Percentiles rank a stretch among this genome's conserved stretches.
phyloP scores from a whole-genome alignment of 371 early-diverging fungal genomes.

The Lichtheimia hyalospora region DNA sequence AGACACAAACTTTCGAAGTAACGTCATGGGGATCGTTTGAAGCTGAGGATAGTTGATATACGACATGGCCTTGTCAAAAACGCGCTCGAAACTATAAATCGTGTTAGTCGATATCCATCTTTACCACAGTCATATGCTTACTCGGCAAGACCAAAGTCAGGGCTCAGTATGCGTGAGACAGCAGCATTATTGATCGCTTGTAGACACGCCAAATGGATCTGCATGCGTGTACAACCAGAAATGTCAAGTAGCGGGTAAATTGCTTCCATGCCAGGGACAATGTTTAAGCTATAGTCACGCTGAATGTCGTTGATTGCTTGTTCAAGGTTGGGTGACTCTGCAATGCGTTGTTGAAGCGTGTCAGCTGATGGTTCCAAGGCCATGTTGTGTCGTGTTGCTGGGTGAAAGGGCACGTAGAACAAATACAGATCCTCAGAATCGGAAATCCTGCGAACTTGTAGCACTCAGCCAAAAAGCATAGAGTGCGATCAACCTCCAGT shows the following conservation, averaged over 20 bases:
- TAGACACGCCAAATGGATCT: slow-evolving; percentile 59
- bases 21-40: slow-evolving; percentile 65
- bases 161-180: slow-evolving; percentile 31
- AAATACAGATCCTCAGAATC: too few relatives aligned
- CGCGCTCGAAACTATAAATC: slow-evolving; percentile 40
- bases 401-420: too few relatives aligned
- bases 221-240: slow-evolving; percentile 52
- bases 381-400: slow-evolving; percentile 8
- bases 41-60: slow-evolving; percentile 58
- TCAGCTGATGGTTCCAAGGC: slow-evolving; percentile 37
- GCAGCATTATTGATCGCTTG: slow-evolving; percentile 50
- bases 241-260: slow-evolving; percentile 64
- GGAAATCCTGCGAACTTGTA: too few relatives aligned
- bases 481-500: too few relatives aligned
- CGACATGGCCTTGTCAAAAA: slow-evolving; percentile 50
- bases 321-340: slow-evolving; percentile 37
- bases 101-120: background rate
- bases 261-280: slow-evolving; percentile 53
- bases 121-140: slow-evolving; percentile 11
- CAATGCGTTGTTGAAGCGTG: slow-evolving; percentile 27
- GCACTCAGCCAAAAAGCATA: too few relatives aligned
- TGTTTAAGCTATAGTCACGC: slow-evolving; percentile 32
- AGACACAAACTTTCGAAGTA: slow-evolving; percentile 55
- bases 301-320: slow-evolving; percentile 42
- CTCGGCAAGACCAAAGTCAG: slow-evolving; percentile 50